Base-by-base conservation (phyloP, 306 rosid species). In the Acacia crassicarpa region DNA sequence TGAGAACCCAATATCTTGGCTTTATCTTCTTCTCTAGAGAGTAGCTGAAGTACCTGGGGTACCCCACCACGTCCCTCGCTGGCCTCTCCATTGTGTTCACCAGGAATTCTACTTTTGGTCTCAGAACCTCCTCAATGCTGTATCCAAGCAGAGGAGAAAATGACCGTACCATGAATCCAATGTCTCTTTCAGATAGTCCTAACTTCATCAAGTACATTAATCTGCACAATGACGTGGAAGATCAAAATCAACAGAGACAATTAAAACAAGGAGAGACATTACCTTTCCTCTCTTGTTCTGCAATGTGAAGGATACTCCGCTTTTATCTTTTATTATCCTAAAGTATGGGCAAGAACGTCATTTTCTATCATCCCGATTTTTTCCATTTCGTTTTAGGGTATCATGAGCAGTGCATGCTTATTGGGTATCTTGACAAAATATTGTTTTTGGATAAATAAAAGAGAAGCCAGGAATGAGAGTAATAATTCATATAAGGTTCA, bases 41-140 rank as follows among this genome's bases (percentile, higher is more conserved):
- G 88, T 93, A 90, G 90, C 99, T 95, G 78, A 95, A 93, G 82
- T 88, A 91, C 86, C 98, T 88, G 15, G 99, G 98, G 89, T 91
- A 95, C 5, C 77, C 90, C 61, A 93, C 98, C 89, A 91, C 90
- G 12, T 91, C 98, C 74, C 66, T 84, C n/a, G 89, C 67, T 15
- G 97, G 88, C 86, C 87, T 95, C 85, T 89, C 92, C 98, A 93
- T 95, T 63, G 89, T 85, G 73, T 89, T 90, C 75, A 91, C 78
- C 3, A 95, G 88, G 84, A 95, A 95, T 67, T 91, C 97, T 63
- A 86, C 66, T 89, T 95, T 95, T 12, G 98, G 99, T 73, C 83
- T 86, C 89, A 93, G 56, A 75, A 95, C 99, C 75, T 92, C 85
- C 33, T 91, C 94, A 14, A 90, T 87, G 89, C 91, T 87, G 85